These are phyloP conservation scores for Theileria annulata DNA, from an alignment of 169 alveolate genomes.

Conservation along the genomic window DNA sequence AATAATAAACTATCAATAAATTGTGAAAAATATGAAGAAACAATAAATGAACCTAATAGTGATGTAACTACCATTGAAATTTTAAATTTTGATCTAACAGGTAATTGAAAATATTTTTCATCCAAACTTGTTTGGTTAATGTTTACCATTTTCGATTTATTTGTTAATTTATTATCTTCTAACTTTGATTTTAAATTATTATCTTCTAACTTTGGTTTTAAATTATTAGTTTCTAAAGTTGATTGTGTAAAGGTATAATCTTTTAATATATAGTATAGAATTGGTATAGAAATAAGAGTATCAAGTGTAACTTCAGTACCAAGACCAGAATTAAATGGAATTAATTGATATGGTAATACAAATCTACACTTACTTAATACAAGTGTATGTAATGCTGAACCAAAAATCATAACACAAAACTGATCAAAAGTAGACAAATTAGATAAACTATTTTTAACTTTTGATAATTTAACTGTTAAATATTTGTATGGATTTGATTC, in stretches of 20 bases:
- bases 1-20: constrained; percentile 27
- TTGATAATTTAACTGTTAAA: background rate
- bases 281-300: constrained; percentile 33
- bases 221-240: too few relatives aligned
- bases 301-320: constrained; percentile 47
- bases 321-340: constrained; percentile 44
- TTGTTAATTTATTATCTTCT: too few relatives aligned
- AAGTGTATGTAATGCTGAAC: constrained; percentile 14
- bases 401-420: constrained; percentile 17
- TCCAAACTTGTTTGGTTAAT: too few relatives aligned
- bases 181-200: too few relatives aligned
- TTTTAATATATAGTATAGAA: constrained; percentile 22
- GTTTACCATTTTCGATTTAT: too few relatives aligned
- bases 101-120: background rate
- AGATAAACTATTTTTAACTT: background rate
- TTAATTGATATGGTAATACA: constrained; percentile 44
- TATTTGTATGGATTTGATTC: background rate
- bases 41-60: constrained; percentile 28
- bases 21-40: constrained; percentile 34
- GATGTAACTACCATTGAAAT: constrained; percentile 34
- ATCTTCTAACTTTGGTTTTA: too few relatives aligned
- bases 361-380: constrained; percentile 24
- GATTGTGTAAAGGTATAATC: constrained; percentile 5
- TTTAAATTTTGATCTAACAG: background rate
- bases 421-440: constrained; percentile 33